Conservation (phyloP, 352 stramenopile genomes). For the Elongisporangium undulatum region DNA sequence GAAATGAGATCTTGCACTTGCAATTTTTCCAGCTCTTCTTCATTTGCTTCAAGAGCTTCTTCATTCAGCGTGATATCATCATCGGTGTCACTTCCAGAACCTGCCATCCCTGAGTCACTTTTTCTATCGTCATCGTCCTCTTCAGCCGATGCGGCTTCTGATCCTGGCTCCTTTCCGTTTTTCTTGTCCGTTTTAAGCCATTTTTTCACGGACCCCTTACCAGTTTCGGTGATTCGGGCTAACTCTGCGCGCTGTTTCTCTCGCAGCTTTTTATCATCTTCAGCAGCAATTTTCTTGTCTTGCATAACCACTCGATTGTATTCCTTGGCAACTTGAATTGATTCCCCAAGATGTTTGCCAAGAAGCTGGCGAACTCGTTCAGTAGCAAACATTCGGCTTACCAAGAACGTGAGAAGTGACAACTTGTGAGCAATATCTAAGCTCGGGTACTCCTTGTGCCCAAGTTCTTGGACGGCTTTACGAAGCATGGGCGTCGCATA, state of each 20-base stretch:
- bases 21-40: constrained; percentile 69
- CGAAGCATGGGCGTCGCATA: constrained; percentile 32
- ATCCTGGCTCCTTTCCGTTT: constrained; percentile 9
- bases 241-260: constrained; percentile 73
- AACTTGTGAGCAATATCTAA: constrained; percentile 66
- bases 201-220: constrained; percentile 55
- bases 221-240: constrained; percentile 34
- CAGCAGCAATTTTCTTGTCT: constrained; percentile 56
- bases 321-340: constrained; percentile 59
- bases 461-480: constrained; percentile 39
- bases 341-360: constrained; percentile 50
- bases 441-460: constrained; percentile 45
- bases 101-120: constrained; percentile 26
- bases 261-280: constrained; percentile 79
- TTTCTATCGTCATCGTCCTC: constrained; percentile 29
- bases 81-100: constrained; percentile 56
- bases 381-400: constrained; percentile 49
- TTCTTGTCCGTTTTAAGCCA: constrained; percentile 66
- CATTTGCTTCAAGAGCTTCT: constrained; percentile 57
- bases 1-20: constrained; percentile 63
- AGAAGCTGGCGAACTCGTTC: constrained; percentile 64
- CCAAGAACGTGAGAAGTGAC: constrained; percentile 62
- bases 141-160: constrained; percentile 9
- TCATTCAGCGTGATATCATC: constrained; percentile 58
- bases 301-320: constrained; percentile 64